These are phyloP conservation scores for Myxozyma nipponensis DNA, from an alignment of 805 yeast species.

Conservation along the genomic window DNA sequence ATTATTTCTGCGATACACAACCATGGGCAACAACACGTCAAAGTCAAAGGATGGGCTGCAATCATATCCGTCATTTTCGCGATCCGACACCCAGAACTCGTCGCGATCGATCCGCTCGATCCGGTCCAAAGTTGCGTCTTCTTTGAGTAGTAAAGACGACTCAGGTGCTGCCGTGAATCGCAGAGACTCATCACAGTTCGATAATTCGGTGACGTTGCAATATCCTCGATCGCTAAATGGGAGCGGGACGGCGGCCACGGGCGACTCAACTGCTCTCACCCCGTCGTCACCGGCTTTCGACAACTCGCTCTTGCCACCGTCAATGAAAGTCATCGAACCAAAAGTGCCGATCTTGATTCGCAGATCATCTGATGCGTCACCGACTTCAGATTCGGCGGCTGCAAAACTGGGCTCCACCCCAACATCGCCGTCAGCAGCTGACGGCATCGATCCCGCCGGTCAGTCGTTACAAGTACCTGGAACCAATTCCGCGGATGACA, in stretches of 20 bases:
- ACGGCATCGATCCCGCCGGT: constrained; percentile 1
- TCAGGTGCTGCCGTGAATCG: not conserved
- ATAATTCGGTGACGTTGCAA: not conserved
- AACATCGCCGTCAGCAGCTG: not conserved
- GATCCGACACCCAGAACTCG: constrained; percentile 43
- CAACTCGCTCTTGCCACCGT: constrained; percentile 49
- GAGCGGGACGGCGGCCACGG: not conserved
- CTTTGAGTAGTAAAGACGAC: constrained; percentile 17
- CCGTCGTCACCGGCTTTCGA: constrained; percentile 4
- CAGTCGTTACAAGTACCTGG: not conserved
- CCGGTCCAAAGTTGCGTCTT: constrained; percentile 26
- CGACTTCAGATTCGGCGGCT: not conserved
- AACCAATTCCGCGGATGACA: not conserved
- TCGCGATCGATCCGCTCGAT: constrained; percentile 36
- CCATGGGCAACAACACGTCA: constrained; percentile 41
- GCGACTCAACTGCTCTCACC: not conserved
- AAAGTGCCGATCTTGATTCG: constrained; percentile 67
- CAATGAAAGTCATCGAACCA: constrained; percentile 68
- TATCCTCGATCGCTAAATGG: not conserved
- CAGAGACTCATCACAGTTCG: not conserved
- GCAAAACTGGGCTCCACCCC: not conserved
- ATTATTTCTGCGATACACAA: no score
- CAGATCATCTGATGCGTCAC: constrained; percentile 16
- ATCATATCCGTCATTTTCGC: constrained; percentile 38
- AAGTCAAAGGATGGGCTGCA: constrained; percentile 29